Percentiles rank a stretch among this genome's conserved stretches.
phyloP scores from a whole-genome alignment of 169 alveolate species.

The Ichthyophthirius multifiliis region DNA sequence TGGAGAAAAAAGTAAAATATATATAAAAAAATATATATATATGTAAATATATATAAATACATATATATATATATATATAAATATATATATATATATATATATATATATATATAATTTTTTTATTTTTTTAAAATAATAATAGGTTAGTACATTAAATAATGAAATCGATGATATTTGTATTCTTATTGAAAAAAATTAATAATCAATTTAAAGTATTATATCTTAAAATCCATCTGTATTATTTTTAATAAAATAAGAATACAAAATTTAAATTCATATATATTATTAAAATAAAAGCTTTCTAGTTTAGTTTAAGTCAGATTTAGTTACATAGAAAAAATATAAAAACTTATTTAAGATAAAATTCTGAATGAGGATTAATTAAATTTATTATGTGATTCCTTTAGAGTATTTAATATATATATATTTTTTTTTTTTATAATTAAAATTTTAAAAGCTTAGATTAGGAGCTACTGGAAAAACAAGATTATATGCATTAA shows the following conservation, averaged over 20 bases:
- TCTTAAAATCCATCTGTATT: too few species aligned
- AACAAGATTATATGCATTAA: neutral
- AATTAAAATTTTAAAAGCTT: neutral
- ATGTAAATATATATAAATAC: neutral
- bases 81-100: too few species aligned
- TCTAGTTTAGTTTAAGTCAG: neutral
- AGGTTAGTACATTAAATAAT: neutral
- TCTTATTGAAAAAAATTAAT: neutral
- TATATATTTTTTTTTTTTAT: neutral
- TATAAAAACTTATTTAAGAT: neutral
- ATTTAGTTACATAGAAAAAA: neutral
- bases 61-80: neutral
- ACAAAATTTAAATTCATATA: neutral
- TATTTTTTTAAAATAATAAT: too few species aligned
- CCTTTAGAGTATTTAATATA: neutral
- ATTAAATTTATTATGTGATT: conserved; percentile 4
- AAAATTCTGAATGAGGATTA: neutral
- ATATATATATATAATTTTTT: too few species aligned
- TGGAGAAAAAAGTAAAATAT: conserved; percentile 33
- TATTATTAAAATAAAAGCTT: neutral
- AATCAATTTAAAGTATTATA: neutral
- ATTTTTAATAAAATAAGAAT: neutral
- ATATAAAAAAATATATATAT: neutral
- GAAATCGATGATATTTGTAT: neutral
- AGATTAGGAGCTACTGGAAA: conserved; percentile 10